Conservation (phyloP, 345 rosid genomes). For the Alliaria petiolata region DNA sequence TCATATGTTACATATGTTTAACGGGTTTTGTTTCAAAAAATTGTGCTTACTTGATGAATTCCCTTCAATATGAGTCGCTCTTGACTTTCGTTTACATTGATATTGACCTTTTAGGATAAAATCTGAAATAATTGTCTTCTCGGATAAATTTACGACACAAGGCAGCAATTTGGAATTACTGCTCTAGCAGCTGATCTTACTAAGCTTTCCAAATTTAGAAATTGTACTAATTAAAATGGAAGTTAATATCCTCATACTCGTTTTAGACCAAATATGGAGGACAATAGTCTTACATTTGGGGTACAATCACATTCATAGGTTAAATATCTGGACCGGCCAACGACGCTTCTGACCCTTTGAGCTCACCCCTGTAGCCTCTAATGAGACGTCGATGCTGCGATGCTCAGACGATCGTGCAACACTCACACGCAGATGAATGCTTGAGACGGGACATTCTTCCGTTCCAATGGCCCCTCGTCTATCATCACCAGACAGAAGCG, state of each 20-base stretch:
- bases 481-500: conserved; percentile 24
- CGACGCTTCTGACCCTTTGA: conserved; percentile 47
- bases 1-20: too few species aligned
- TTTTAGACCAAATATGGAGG: not conserved
- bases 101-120: too few species aligned
- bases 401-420: conserved; percentile 70
- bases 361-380: conserved; percentile 58
- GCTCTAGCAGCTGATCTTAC: not conserved
- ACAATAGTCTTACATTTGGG: not conserved
- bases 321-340: conserved; percentile 81
- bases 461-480: conserved; percentile 49
- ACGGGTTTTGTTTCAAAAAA: too few species aligned
- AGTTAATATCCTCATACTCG: not conserved
- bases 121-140: too few species aligned
- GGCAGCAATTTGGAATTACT: too few species aligned
- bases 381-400: conserved; percentile 81
- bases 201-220: not conserved
- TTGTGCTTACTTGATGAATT: too few species aligned
- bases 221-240: not conserved
- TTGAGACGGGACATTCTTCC: conserved; percentile 53
- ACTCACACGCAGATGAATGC: conserved; percentile 66
- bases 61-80: too few species aligned
- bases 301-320: conserved; percentile 39
- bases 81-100: too few species aligned
- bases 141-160: too few species aligned